These are phyloP conservation scores for Trichophyton schoenleinii DNA, from an alignment of 2,329 filamentous ascomycete species.

Conservation along the genomic window DNA sequence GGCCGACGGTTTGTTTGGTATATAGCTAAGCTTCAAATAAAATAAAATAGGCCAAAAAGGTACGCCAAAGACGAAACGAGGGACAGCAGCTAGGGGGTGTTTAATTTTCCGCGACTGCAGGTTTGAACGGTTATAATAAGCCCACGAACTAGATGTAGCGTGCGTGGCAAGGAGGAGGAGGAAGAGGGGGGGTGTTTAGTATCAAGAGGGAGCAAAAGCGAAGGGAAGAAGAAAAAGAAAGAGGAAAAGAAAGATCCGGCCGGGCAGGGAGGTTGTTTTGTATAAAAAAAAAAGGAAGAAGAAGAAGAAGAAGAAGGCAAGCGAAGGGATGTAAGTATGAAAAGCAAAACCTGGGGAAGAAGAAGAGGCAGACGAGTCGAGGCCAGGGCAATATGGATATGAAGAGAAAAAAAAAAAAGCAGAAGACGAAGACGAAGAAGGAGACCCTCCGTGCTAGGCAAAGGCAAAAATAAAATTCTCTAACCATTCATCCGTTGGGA, in stretches of 20 bases:
- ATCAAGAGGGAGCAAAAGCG: background rate
- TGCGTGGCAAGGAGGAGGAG: background rate
- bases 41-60: background rate
- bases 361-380: background rate
- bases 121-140: background rate
- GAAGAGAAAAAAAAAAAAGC: no score
- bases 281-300: background rate
- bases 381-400: background rate
- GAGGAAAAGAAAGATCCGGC: background rate
- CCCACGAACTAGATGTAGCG: background rate
- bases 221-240: background rate
- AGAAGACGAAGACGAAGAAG: background rate
- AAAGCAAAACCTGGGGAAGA: slow-evolving; percentile 3
- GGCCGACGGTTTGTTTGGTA: background rate
- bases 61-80: background rate
- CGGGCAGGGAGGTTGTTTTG: background rate
- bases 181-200: background rate
- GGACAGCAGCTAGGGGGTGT: background rate
- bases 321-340: background rate
- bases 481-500: background rate
- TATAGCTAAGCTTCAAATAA: background rate
- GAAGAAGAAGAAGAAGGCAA: background rate
- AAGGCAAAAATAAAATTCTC: background rate
- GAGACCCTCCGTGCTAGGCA: background rate
- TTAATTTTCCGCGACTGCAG: background rate